phyloP scores from a whole-genome alignment of 176 grass and related monocot species.

The Canna indica region DNA sequence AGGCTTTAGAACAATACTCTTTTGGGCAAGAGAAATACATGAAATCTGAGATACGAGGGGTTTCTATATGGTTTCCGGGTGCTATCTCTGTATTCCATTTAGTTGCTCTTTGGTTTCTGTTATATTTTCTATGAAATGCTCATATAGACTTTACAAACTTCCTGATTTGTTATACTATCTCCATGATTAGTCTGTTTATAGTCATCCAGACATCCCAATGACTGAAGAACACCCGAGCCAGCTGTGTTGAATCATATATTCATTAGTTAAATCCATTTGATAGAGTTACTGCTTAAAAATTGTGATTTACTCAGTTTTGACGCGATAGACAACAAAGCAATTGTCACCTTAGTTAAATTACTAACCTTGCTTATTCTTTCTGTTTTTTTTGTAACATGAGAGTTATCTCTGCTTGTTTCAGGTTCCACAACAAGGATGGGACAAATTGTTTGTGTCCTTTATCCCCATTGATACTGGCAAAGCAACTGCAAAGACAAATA shows the following conservation, averaged over 20 bases:
- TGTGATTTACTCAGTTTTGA: neutral
- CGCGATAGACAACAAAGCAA: neutral
- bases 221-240: no score
- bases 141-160: no score
- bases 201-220: no score
- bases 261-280: neutral
- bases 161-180: no score
- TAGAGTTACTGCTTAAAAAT: neutral
- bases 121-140: neutral
- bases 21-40: neutral
- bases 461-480: constrained; percentile 78
- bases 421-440: constrained; percentile 91
- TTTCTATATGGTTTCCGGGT: no score
- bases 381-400: constrained; percentile 1
- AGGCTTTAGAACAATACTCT: neutral
- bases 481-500: constrained; percentile 87
- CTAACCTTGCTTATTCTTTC: neutral
- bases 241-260: neutral
- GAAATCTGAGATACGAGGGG: neutral
- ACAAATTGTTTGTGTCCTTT: constrained; percentile 93
- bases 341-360: neutral
- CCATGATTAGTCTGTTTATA: no score
- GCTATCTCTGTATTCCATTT: neutral
- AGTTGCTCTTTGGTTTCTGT: neutral
- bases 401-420: constrained; percentile 38